Evolutionary conservation across 2,329 filamentous ascomycete genomes (phyloP), one percentile per base, ranked within the genome.

Genomic region (Venturia pyrina): DNA sequence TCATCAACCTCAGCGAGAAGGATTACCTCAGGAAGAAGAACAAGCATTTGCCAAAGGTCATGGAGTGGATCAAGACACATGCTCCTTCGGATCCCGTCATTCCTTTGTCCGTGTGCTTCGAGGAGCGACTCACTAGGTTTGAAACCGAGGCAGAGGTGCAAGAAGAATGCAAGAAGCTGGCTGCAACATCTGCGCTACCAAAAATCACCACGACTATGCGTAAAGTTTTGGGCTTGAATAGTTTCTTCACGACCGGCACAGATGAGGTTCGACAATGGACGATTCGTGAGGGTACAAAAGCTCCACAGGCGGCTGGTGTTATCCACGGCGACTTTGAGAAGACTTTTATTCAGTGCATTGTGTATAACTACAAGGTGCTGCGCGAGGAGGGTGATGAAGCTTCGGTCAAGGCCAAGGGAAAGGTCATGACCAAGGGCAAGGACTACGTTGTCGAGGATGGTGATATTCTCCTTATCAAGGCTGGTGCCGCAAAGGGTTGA

Each of bases 241-340:
- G 90, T 76, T 99, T 99, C 85, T 99, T 99, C 87, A 99, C 95
- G 64, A 93, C 89, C 43, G 95, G 95, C 73, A 80, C 92, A 32
- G 96, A 99, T 75, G 95, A 99, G 81, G 95, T 99, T 70, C 87
- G 95, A 72, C 95, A 99, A 81, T 99, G 95, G 96, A 99, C 95
- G 34, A 91, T 99, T 75, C 87, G 95, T 67, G 93, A 90, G 74
- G 93, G 92, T 72, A 96, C 89, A 75, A 99, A 99, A 83, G 95
- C 95, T n/a, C 95, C 95, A 21, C 90, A 96, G 75, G 95, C 95
- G 60, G 95, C 95, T 46, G 95, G 95, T 83, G 95, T 99, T 69
- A 99, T 99, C 71, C 95, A 99, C 80, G 91, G 89, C 70, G 95
- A 99, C 77, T 98, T 99, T 71, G 95, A 99, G 79, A 99, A 99